A percentile compares a stretch with the other conserved stretches of the same genome.
These are phyloP conservation scores for Tetradesmus lagerheimii DNA, from an alignment of 139 green algal genomes.

Conservation along the genomic window DNA sequence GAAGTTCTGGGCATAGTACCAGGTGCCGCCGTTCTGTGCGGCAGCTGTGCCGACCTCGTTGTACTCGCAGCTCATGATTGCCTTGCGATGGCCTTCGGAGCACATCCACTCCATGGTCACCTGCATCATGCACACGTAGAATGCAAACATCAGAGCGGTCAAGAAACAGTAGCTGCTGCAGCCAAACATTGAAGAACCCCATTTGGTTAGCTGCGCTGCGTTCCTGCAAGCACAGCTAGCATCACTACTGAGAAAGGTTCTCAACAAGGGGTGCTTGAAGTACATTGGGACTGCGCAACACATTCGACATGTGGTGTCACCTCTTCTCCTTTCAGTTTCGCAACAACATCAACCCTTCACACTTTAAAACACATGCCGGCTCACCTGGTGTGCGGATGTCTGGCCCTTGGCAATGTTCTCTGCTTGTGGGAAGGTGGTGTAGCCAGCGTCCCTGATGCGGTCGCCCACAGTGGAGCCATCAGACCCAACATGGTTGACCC, in stretches of 20 bases:
- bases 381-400: background rate
- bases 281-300: no score
- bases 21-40: background rate
- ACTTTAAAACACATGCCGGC: background rate
- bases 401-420: conserved; percentile 14
- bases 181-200: no score
- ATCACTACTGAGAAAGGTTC: no score
- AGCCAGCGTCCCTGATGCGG: conserved; percentile 4
- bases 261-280: no score
- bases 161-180: no score
- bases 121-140: background rate
- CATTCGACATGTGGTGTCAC: background rate
- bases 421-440: background rate
- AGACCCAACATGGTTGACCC: background rate
- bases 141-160: background rate
- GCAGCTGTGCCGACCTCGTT: background rate
- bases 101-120: conserved; percentile 36
- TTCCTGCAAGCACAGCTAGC: no score
- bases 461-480: background rate
- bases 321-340: no score
- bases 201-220: no score
- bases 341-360: no score
- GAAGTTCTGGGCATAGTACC: background rate
- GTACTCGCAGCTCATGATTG: background rate
- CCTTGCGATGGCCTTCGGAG: background rate